Conservation (phyloP, 192 early-diverging fungal species). For the Coemansia erecta region DNA sequence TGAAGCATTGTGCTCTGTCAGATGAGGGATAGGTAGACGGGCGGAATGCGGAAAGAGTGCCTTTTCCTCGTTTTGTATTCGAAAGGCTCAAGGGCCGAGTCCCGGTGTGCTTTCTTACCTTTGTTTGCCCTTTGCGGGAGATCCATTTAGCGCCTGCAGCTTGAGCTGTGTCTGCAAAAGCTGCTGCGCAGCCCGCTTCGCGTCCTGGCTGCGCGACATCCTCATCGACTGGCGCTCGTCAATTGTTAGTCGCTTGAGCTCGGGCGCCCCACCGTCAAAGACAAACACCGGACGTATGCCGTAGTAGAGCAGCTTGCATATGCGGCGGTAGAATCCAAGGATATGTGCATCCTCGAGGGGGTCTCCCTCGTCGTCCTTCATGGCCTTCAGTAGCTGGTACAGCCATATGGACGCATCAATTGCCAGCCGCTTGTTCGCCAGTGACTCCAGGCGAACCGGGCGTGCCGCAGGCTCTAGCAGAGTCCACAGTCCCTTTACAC, state of each 20-base stretch:
- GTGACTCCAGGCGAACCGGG: constrained; percentile 74
- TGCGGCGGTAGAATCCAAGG: constrained; percentile 88
- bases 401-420: constrained; percentile 98
- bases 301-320: constrained; percentile 90
- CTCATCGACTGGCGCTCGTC: constrained; percentile 33
- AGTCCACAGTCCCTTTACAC: constrained; percentile 92
- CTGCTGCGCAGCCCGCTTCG: constrained; percentile 78
- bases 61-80: not conserved
- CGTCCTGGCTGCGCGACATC: constrained; percentile 43
- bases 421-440: constrained; percentile 74
- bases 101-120: too few species aligned
- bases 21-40: too few species aligned
- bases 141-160: constrained; percentile 57
- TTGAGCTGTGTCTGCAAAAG: constrained; percentile 79
- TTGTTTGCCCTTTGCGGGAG: not conserved
- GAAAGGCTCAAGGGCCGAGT: too few species aligned
- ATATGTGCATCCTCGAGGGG: constrained; percentile 80
- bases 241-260: constrained; percentile 70
- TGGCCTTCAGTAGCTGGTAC: constrained; percentile 93
- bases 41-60: not conserved
- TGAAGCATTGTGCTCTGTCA: not conserved
- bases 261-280: constrained; percentile 91
- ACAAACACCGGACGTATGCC: constrained; percentile 94
- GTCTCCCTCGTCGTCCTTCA: constrained; percentile 87
- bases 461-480: constrained; percentile 77